phyloP scores from a whole-genome alignment of 352 stramenopile species.

The Blastocystis sp. region DNA sequence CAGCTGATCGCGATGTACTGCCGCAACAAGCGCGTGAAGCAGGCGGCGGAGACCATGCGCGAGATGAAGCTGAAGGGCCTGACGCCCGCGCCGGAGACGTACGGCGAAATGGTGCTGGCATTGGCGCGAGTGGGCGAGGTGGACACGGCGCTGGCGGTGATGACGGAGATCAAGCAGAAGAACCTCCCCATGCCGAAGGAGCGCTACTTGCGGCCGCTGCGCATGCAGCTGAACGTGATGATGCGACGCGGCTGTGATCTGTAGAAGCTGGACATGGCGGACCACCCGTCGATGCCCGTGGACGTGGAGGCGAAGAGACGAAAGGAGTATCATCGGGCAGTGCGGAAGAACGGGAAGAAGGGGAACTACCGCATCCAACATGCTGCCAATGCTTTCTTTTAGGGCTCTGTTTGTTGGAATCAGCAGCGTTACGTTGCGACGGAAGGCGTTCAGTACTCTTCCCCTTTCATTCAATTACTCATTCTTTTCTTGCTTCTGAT shows the following conservation, averaged over 20 bases:
- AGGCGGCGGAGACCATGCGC: not conserved
- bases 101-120: conserved; percentile 63
- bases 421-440: not conserved
- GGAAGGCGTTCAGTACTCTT: too few species aligned
- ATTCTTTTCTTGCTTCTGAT: not conserved
- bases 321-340: conserved; percentile 8
- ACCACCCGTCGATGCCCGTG: conserved; percentile 51
- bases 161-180: conserved; percentile 57
- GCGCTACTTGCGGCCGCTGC: conserved; percentile 50
- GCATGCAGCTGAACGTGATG: conserved; percentile 55
- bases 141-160: conserved; percentile 19
- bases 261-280: conserved; percentile 22
- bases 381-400: conserved; percentile 16
- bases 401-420: not conserved
- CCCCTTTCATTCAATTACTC: not conserved
- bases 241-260: not conserved
- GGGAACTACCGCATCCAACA: conserved; percentile 32
- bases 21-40: conserved; percentile 5
- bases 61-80: conserved; percentile 66
- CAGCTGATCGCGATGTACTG: conserved; percentile 55
- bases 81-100: conserved; percentile 51
- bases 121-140: conserved; percentile 22
- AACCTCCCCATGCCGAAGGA: conserved; percentile 36
- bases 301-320: conserved; percentile 24
- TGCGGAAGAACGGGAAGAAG: conserved; percentile 14